These are phyloP conservation scores for Auricularia sp. DNA, from an alignment of 768 basidiomycete genomes.

Conservation along the genomic window DNA sequence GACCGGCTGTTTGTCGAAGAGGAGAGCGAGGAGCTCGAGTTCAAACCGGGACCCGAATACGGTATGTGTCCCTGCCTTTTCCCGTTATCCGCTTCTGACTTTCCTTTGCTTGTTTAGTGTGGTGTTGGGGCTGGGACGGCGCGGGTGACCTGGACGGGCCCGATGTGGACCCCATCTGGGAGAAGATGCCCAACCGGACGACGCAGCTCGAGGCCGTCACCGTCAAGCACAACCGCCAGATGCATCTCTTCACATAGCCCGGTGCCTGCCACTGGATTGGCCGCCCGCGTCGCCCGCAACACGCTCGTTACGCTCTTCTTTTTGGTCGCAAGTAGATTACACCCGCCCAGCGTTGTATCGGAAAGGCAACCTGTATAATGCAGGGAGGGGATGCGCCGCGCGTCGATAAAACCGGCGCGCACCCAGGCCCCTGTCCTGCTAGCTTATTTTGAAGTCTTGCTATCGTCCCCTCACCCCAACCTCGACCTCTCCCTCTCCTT, in stretches of 20 bases:
- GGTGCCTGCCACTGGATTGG: too few relatives aligned
- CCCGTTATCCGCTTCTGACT: neutral
- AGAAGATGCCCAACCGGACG: constrained; percentile 61
- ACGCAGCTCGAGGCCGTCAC: constrained; percentile 45
- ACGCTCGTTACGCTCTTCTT: too few relatives aligned
- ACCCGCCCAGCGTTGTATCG: too few relatives aligned
- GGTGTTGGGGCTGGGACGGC: constrained; percentile 99
- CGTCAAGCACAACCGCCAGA: constrained; percentile 56
- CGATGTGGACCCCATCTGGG: constrained; percentile 98
- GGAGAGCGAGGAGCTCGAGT: constrained; percentile 67
- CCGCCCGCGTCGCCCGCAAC: too few relatives aligned
- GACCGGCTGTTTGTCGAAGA: constrained; percentile 88
- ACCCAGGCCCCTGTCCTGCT: too few relatives aligned
- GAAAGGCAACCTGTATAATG: too few relatives aligned
- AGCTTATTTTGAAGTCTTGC: too few relatives aligned
- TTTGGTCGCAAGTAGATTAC: too few relatives aligned
- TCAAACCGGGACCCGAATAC: constrained; percentile 71
- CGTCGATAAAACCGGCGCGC: too few relatives aligned
- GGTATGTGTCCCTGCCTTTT: constrained; percentile 34
- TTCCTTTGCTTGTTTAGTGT: constrained; percentile 58
- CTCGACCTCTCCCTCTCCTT: too few relatives aligned
- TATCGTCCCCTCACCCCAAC: too few relatives aligned
- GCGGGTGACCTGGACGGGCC: constrained; percentile 96
- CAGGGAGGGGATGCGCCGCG: too few relatives aligned
- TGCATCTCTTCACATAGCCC: constrained; percentile 3